Evolutionary conservation across 2,329 filamentous ascomycete genomes (phyloP), one percentile per base, ranked within the genome.

Genomic region (Metarhizium brunneum): DNA sequence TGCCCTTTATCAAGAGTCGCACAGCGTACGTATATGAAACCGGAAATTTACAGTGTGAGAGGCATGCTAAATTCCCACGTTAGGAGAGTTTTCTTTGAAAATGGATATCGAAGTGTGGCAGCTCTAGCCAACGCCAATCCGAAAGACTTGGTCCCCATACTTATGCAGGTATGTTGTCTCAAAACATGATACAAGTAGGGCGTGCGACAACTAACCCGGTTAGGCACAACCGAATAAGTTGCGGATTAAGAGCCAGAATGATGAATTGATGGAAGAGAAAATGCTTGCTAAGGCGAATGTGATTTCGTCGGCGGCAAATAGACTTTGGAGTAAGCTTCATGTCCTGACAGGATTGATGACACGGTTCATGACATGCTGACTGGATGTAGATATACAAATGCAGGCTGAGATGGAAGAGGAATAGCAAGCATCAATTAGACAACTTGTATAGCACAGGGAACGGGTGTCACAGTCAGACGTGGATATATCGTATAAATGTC

Each of bases 1-100:
- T 91, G 45, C 83, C 86, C 0, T 90, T 86, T 64, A 80, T 92
- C 62, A 91, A 92, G 68, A 89, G 86, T 64, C 82, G 86, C 54
- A 91, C 87, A 14, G 88, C 88, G 65, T 79, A 76, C 54, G 75
- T 65, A 1, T 30, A 36, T 20, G 6, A 4, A 40, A 16, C 18
- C 3, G 7, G 5, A 36, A 8, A 11, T 11, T 45, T 40, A n/a
- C 20, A 18, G n/a, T 40, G 14, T 35, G 10, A 35, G 1, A 35
- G 32, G 10, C 32, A 35, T 35, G 32, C 32, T 35, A 11, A 35
- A 11, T 35, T 35, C 32, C 32, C 50, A 51, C 60, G 38, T 49
- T 29, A 73, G 71, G 4, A 66, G 81, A 14, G 75, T 90, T 6
- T 86, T 92, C 58, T 88, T 87, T 76, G 88, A 91, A 56, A 90